Percentiles rank a stretch among this genome's conserved stretches.
Evolutionary conservation across 345 rosid genomes (phyloP).

Genomic region (Litchi chinensis): DNA sequence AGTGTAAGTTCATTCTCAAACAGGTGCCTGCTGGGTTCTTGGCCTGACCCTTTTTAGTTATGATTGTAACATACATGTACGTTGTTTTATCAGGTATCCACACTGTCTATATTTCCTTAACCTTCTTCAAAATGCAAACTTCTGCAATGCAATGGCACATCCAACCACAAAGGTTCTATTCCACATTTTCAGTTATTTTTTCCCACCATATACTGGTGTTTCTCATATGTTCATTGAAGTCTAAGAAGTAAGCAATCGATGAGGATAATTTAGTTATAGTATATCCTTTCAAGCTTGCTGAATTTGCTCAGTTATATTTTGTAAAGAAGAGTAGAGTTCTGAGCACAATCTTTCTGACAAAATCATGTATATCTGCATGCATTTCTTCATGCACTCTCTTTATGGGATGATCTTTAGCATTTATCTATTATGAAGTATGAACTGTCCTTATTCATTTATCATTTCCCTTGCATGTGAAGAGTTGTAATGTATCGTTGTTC

Average conservation of each 20-base stretch:
- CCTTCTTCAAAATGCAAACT: conserved; percentile 91
- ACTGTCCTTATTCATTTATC: not conserved
- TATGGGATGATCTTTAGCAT: not conserved
- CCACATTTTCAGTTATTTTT: not conserved
- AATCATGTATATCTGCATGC: not conserved
- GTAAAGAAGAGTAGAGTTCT: no score
- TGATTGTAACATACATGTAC: not conserved
- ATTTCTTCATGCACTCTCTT: not conserved
- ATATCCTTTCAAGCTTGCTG: no score
- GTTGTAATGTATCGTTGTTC: not conserved
- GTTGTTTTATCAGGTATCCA: conserved; percentile 67
- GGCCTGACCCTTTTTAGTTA: not conserved
- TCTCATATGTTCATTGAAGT: not conserved
- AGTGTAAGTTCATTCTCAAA: conserved; percentile 56
- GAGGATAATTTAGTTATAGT: not conserved
- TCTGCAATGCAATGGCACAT: conserved; percentile 95
- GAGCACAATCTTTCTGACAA: not conserved
- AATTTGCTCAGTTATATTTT: no score
- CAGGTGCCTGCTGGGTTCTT: not conserved
- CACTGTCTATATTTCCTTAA: conserved; percentile 90
- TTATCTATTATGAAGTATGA: not conserved
- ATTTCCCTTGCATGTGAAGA: not conserved
- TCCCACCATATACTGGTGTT: no score
- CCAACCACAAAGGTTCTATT: conserved; percentile 82
- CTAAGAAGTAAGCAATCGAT: not conserved